Conservation (phyloP, 768 basidiomycete genomes). For the Auricularia sp. region DNA sequence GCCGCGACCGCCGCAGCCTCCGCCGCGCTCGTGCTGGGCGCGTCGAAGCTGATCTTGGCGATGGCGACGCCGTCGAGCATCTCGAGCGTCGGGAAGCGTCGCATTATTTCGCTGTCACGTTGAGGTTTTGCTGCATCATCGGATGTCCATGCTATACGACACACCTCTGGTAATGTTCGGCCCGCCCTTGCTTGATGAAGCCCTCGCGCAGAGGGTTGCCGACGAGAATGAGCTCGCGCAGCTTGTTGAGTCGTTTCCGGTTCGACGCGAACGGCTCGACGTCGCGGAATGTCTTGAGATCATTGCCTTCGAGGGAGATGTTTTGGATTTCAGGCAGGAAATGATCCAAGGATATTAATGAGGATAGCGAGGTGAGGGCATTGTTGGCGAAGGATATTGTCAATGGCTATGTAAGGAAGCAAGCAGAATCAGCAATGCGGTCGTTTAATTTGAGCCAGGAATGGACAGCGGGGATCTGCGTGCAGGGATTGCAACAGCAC, state of each 20-base stretch:
- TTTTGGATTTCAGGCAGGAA: constrained; percentile 75
- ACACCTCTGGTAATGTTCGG: constrained; percentile 60
- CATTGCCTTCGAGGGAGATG: constrained; percentile 72
- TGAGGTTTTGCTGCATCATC: neutral
- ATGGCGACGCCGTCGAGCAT: constrained; percentile 81
- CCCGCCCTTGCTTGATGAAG: constrained; percentile 46
- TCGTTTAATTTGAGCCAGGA: constrained; percentile 3
- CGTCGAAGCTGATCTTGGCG: constrained; percentile 68
- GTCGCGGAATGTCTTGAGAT: constrained; percentile 59
- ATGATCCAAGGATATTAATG: constrained; percentile 52
- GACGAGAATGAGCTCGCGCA: constrained; percentile 63
- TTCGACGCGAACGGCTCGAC: constrained; percentile 52
- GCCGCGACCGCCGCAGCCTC: constrained; percentile 22
- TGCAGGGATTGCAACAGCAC: too few species aligned
- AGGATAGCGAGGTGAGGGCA: constrained; percentile 49
- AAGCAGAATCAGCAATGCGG: constrained; percentile 33
- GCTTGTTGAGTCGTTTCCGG: constrained; percentile 47
- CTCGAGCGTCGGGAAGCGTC: constrained; percentile 71
- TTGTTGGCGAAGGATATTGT: constrained; percentile 82
- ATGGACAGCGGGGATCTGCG: constrained; percentile 51
- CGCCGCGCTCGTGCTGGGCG: constrained; percentile 37
- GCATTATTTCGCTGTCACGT: constrained; percentile 56
- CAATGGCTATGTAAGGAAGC: constrained; percentile 24
- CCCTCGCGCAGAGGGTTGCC: constrained; percentile 68
- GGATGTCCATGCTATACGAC: constrained; percentile 14